A percentile compares a stretch with the other conserved stretches of the same genome.
These are phyloP conservation scores for Paecilomyces sp. DNA, from an alignment of 2,329 filamentous ascomycete species.

Conservation along the genomic window DNA sequence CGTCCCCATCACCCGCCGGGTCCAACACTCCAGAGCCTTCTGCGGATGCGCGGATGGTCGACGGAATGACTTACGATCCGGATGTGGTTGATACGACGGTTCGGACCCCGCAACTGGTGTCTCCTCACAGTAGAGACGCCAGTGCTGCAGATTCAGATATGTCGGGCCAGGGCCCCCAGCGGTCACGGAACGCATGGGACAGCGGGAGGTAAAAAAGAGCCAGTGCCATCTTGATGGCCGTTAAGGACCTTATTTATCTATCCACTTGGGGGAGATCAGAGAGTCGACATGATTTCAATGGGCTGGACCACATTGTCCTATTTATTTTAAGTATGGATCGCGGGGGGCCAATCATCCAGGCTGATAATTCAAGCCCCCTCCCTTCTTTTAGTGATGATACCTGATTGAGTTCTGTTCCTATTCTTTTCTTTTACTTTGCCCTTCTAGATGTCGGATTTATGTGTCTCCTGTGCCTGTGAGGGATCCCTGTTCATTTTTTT, in stretches of 20 bases:
- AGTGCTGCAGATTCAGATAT: slow-evolving; percentile 10
- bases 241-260: not conserved
- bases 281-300: not conserved
- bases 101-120: slow-evolving; percentile 48
- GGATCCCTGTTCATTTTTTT: not conserved
- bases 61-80: slow-evolving; percentile 57
- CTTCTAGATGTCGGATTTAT: not conserved
- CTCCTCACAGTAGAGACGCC: slow-evolving; percentile 15
- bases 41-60: slow-evolving; percentile 56
- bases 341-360: not conserved
- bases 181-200: not conserved
- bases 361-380: not conserved
- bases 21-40: slow-evolving; percentile 35
- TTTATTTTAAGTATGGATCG: not conserved
- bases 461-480: not conserved
- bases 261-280: not conserved
- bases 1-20: slow-evolving; percentile 24
- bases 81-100: slow-evolving; percentile 61
- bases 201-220: not conserved
- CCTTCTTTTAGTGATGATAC: not conserved
- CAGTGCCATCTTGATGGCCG: not conserved
- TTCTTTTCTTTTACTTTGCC: not conserved
- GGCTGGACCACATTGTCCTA: not conserved
- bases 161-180: not conserved
- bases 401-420: not conserved